Percentiles rank a stretch among this genome's conserved stretches.
These are phyloP conservation scores for Colletotrichum gigasporum DNA, from an alignment of 2,329 filamentous ascomycete species.

Conservation along the genomic window DNA sequence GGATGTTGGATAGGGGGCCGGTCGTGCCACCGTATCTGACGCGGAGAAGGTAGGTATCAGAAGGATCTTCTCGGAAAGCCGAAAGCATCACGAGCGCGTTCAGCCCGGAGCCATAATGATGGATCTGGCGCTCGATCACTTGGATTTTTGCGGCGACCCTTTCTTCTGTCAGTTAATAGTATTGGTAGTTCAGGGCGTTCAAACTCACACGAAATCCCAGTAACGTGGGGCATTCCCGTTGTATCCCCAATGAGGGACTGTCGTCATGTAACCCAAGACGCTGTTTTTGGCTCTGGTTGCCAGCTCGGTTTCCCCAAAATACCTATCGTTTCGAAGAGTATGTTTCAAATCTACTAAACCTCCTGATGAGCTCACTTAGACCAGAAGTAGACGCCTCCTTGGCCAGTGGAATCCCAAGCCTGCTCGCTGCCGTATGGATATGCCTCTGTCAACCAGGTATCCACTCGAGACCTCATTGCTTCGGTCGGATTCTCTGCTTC, in stretches of 20 bases:
- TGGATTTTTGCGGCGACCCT: slow-evolving; percentile 53
- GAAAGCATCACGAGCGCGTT: slow-evolving; percentile 64
- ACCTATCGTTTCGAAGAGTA: too few species aligned
- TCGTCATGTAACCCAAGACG: slow-evolving; percentile 65
- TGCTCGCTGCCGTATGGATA: slow-evolving; percentile 68
- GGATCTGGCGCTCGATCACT: slow-evolving; percentile 59
- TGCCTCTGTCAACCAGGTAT: slow-evolving; percentile 57
- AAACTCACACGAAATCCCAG: slow-evolving; percentile 56
- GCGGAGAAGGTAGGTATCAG: slow-evolving; percentile 59
- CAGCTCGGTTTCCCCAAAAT: slow-evolving; percentile 58
- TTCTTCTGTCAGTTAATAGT: neutral
- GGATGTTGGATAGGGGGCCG: slow-evolving; percentile 64
- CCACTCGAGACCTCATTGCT: slow-evolving; percentile 58
- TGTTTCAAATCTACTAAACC: too few species aligned
- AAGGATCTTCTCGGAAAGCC: slow-evolving; percentile 55
- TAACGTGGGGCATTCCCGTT: slow-evolving; percentile 69
- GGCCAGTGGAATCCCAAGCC: slow-evolving; percentile 70
- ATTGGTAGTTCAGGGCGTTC: too few species aligned
- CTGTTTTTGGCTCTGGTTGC: slow-evolving; percentile 59
- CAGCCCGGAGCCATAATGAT: slow-evolving; percentile 69
- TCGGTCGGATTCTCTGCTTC: slow-evolving; percentile 51
- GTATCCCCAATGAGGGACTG: slow-evolving; percentile 68
- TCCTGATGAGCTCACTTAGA: slow-evolving; percentile 54
- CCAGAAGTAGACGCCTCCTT: slow-evolving; percentile 70
- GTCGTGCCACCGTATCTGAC: slow-evolving; percentile 63